Conservation (phyloP, 139 green algal species). For the Gonium pectorale region DNA sequence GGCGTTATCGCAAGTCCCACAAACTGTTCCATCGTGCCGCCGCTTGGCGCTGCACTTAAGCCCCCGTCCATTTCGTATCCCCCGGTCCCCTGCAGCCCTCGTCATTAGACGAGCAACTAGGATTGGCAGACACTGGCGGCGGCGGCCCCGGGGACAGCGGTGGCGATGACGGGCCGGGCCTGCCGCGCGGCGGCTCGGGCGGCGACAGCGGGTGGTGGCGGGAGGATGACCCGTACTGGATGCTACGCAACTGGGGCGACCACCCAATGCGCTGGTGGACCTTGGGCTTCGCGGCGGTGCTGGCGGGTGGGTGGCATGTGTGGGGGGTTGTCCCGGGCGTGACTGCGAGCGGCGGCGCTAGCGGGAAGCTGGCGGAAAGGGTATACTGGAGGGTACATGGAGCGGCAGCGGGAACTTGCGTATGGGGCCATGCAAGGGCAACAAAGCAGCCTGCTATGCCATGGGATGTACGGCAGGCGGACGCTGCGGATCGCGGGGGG, state of each 20-base stretch:
- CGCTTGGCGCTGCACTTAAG: neutral
- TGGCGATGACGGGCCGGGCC: conserved; percentile 7
- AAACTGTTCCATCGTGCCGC: too few relatives aligned
- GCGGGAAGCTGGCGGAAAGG: neutral
- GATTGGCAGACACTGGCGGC: neutral
- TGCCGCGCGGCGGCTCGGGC: neutral
- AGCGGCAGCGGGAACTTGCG: neutral
- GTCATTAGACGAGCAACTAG: too few relatives aligned
- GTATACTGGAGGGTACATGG: neutral
- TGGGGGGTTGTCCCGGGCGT: too few relatives aligned
- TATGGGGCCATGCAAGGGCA: too few relatives aligned
- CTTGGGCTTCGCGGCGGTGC: conserved; percentile 50
- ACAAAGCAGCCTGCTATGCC: too few relatives aligned
- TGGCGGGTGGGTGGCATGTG: conserved; percentile 47
- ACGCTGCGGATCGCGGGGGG: too few relatives aligned
- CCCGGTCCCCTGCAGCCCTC: too few relatives aligned
- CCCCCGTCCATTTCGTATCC: neutral
- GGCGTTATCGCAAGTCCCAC: too few relatives aligned
- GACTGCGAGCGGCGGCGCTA: too few relatives aligned
- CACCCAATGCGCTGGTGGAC: conserved; percentile 73
- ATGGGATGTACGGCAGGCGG: too few relatives aligned
- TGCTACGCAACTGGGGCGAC: conserved; percentile 60
- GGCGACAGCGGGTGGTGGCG: conserved; percentile 50
- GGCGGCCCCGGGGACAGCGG: conserved; percentile 8
- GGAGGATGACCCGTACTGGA: conserved; percentile 71